These are phyloP conservation scores for Kodamaea kaohsiungensis DNA, from an alignment of 805 yeast species.

Conservation along the genomic window DNA sequence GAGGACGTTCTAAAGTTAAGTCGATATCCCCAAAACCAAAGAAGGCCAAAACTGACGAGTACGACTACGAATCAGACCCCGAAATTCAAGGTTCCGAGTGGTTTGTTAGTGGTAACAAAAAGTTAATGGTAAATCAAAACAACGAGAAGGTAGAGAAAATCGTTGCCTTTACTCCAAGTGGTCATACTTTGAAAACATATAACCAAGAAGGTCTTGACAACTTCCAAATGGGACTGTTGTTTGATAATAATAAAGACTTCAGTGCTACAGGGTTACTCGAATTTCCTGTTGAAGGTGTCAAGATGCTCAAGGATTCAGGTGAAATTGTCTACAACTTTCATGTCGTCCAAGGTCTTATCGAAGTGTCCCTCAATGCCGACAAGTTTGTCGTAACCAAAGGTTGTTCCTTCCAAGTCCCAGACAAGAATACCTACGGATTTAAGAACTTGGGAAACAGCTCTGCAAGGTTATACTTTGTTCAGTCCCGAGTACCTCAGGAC, in stretches of 20 bases:
- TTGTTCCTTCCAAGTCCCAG: constrained; percentile 80
- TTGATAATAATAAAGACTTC: constrained; percentile 59
- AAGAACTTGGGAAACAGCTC: constrained; percentile 57
- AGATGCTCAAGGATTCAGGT: constrained; percentile 60
- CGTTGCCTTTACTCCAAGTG: constrained; percentile 67
- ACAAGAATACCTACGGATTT: constrained; percentile 71
- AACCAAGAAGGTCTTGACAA: constrained; percentile 42
- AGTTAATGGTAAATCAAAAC: constrained; percentile 50
- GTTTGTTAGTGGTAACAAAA: constrained; percentile 44
- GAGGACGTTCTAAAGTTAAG: constrained; percentile 18
- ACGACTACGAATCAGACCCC: constrained; percentile 40
- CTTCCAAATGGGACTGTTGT: constrained; percentile 63
- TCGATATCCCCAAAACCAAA: constrained; percentile 12
- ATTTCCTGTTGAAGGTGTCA: constrained; percentile 61
- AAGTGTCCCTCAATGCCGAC: constrained; percentile 61
- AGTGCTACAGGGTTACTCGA: constrained; percentile 75
- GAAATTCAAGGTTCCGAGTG: constrained; percentile 53
- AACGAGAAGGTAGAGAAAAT: constrained; percentile 44
- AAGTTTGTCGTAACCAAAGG: constrained; percentile 67
- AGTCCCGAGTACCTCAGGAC: constrained; percentile 43
- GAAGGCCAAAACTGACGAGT: constrained; percentile 11
- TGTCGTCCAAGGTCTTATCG: constrained; percentile 68
- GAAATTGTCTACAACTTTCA: constrained; percentile 73
- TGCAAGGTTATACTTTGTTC: constrained; percentile 75
- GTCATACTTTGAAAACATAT: constrained; percentile 37